phyloP scores from a whole-genome alignment of 2,329 filamentous ascomycete genomes.

The Talaromyces pinophilus region DNA sequence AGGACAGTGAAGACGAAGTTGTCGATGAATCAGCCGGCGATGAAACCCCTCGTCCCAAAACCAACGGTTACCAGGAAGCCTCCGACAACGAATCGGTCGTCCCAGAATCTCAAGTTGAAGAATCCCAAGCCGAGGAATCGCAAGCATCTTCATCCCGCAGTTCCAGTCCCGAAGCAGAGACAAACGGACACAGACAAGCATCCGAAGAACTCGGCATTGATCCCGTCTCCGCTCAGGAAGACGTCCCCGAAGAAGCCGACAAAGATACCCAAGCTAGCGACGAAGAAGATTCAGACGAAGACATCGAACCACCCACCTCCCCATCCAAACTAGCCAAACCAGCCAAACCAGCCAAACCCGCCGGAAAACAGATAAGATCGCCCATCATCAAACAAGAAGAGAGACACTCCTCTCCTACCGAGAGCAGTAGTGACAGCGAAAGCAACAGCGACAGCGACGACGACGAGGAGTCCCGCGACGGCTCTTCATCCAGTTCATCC shows the following conservation, averaged over 20 bases:
- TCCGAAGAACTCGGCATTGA: constrained; percentile 2
- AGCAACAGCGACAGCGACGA: background rate
- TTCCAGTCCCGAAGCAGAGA: background rate
- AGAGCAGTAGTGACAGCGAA: constrained; percentile 19
- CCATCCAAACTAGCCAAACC: background rate
- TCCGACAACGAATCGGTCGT: constrained; percentile 4
- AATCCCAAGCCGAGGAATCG: background rate
- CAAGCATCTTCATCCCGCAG: background rate
- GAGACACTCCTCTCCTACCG: background rate
- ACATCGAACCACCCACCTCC: background rate
- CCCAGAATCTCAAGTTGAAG: constrained; percentile 5
- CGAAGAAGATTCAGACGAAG: background rate
- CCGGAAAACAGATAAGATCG: background rate
- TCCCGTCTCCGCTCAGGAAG: background rate
- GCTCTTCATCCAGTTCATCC: background rate
- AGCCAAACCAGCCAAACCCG: background rate
- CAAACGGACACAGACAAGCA: constrained; percentile 2
- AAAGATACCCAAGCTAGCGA: background rate
- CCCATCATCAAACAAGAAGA: background rate
- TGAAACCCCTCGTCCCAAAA: background rate
- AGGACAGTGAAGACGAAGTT: background rate
- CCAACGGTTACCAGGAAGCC: background rate
- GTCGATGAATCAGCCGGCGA: background rate
- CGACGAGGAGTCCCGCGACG: constrained; percentile 2
- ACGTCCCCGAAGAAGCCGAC: background rate